Conservation (phyloP, 2,329 filamentous ascomycete species). For the Plenodomus lindquistii region DNA sequence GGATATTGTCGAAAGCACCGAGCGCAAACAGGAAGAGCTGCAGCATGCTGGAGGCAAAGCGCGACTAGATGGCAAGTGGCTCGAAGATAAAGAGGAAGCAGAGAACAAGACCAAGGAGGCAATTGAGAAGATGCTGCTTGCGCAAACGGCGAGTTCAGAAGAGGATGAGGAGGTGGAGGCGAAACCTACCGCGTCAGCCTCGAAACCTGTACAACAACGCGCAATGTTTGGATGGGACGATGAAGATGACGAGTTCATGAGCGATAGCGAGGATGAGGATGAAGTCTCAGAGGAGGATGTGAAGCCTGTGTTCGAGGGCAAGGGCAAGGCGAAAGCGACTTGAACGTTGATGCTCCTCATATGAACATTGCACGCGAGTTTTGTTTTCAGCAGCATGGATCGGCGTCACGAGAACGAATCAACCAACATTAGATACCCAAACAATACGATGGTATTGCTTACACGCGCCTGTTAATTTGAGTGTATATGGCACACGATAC, state of each 20-base stretch:
- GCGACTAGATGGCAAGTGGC: slow-evolving; percentile 83
- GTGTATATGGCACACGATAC: no score
- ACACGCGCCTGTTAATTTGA: no score
- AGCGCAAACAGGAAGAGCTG: slow-evolving; percentile 81
- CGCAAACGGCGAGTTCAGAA: slow-evolving; percentile 50
- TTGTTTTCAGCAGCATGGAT: no score
- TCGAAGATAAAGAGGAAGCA: slow-evolving; percentile 91
- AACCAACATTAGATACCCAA: background rate
- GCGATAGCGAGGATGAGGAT: slow-evolving; percentile 53
- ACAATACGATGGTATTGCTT: background rate
- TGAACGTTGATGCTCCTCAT: slow-evolving; percentile 1
- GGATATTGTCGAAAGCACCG: slow-evolving; percentile 81
- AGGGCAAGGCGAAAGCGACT: slow-evolving; percentile 49
- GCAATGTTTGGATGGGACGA: slow-evolving; percentile 79
- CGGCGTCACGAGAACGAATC: background rate
- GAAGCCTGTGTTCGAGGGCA: slow-evolving; percentile 41
- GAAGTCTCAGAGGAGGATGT: slow-evolving; percentile 41
- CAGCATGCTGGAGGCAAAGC: slow-evolving; percentile 69
- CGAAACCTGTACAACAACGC: slow-evolving; percentile 41
- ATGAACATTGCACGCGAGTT: no score
- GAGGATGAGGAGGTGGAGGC: slow-evolving; percentile 35
- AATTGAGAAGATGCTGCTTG: slow-evolving; percentile 58
- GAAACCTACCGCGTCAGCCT: slow-evolving; percentile 28
- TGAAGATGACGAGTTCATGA: slow-evolving; percentile 60
- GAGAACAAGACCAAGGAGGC: slow-evolving; percentile 80